Conservation (phyloP, 73 alveolate species). For the Paramecium primaurelia region DNA sequence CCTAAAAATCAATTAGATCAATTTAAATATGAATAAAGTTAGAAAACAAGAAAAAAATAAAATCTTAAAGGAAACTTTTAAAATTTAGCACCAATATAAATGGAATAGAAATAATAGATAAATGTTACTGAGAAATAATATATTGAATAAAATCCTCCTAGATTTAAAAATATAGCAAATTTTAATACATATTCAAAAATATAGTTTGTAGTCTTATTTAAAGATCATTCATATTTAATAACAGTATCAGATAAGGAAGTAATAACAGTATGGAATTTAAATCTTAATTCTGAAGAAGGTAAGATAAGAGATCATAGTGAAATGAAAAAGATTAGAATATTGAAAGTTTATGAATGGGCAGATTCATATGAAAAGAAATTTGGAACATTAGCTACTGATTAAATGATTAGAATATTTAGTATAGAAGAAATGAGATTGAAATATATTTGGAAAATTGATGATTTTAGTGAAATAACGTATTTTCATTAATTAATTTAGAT, state of each 20-base stretch:
- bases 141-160: background rate
- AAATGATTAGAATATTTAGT: slow-evolving; percentile 27
- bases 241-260: slow-evolving; percentile 34
- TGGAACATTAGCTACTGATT: background rate
- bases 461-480: slow-evolving; percentile 29
- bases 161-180: background rate
- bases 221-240: slow-evolving; percentile 25
- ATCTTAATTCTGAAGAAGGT: background rate
- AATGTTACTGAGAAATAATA: background rate
- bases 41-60: background rate
- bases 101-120: background rate
- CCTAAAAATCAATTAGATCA: background rate
- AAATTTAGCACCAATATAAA: background rate
- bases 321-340: background rate
- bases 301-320: slow-evolving; percentile 16
- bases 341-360: background rate
- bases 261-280: slow-evolving; percentile 36
- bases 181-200: background rate
- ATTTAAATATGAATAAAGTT: background rate
- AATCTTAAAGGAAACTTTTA: background rate
- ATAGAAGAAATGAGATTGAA: background rate
- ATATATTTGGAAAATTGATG: background rate
- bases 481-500: background rate
- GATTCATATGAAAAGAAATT: background rate
- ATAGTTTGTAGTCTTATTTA: background rate